A percentile compares a stretch with the other conserved stretches of the same genome.
Evolutionary conservation across 208 protist species (phyloP).

Genomic region (Leishmania amazonensis): DNA sequence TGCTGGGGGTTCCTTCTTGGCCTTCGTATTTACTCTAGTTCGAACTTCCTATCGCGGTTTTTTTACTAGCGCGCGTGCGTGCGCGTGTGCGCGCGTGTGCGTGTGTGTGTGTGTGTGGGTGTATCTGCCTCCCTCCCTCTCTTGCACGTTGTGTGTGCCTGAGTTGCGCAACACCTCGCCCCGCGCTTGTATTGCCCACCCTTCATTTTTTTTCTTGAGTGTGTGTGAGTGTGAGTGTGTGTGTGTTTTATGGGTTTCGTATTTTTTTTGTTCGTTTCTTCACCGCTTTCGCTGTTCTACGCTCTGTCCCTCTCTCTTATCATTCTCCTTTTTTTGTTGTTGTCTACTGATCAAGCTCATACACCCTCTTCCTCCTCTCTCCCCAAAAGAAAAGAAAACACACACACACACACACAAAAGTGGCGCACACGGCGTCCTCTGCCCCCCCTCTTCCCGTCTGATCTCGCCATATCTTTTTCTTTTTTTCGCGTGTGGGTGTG

Average conservation of each 20-base stretch:
- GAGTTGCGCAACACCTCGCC: background rate
- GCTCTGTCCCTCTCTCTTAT: background rate
- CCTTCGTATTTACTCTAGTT: background rate
- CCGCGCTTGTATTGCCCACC: background rate
- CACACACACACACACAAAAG: background rate
- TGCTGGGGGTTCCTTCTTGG: background rate
- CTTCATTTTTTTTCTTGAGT: background rate
- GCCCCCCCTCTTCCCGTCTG: no score
- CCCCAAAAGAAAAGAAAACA: background rate
- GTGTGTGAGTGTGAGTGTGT: no score
- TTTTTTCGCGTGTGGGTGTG: background rate
- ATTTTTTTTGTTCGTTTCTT: slow-evolving; percentile 11
- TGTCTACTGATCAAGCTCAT: background rate
- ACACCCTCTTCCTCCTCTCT: background rate
- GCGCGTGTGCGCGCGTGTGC: background rate
- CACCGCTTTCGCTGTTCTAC: background rate
- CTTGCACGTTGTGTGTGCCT: background rate
- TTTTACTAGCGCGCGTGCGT: background rate
- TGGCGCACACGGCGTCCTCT: background rate
- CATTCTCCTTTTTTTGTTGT: background rate
- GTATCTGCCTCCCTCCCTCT: background rate
- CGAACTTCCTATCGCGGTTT: background rate
- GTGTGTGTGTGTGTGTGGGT: background rate
- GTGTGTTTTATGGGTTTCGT: background rate
- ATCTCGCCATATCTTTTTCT: background rate